These are phyloP conservation scores for Beauveria rudraprayagi DNA, from an alignment of 2,329 filamentous ascomycete species.

Conservation along the genomic window DNA sequence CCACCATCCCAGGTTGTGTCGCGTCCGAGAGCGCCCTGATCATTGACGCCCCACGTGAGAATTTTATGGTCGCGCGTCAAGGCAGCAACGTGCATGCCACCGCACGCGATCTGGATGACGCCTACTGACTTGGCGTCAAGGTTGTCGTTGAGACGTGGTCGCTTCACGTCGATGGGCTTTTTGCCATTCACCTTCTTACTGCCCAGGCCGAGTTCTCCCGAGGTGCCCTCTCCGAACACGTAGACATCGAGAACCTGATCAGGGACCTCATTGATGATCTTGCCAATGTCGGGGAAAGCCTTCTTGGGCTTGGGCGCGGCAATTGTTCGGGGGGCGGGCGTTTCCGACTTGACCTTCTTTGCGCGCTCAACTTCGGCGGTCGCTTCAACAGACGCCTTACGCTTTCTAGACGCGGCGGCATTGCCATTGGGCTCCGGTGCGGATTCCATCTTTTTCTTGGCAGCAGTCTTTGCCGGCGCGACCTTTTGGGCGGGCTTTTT, in stretches of 20 bases:
- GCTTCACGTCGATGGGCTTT: constrained; percentile 67
- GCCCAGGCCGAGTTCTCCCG: constrained; percentile 77
- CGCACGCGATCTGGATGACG: constrained; percentile 67
- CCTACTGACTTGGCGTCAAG: constrained; percentile 52
- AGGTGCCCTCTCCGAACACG: constrained; percentile 71
- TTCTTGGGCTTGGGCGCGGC: constrained; percentile 23
- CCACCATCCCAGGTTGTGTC: constrained; percentile 63
- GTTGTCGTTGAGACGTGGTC: constrained; percentile 72
- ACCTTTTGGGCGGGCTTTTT: not conserved
- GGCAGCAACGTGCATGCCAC: constrained; percentile 74
- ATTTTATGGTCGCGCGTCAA: constrained; percentile 75
- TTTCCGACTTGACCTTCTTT: constrained; percentile 17
- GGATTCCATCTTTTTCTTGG: constrained; percentile 15
- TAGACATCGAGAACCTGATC: constrained; percentile 61
- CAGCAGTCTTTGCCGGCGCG: constrained; percentile 16
- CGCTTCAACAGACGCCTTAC: constrained; percentile 16
- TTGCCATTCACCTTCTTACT: constrained; percentile 53
- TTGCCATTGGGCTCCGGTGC: constrained; percentile 7
- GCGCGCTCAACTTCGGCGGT: constrained; percentile 16
- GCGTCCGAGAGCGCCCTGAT: constrained; percentile 71
- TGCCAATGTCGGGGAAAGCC: constrained; percentile 40
- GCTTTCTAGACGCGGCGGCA: constrained; percentile 19
- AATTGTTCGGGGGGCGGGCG: constrained; percentile 11
- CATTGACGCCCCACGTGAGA: constrained; percentile 81
- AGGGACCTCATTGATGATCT: constrained; percentile 61